Evolutionary conservation across 345 rosid genomes (phyloP).

Genomic region (Brassica incana): DNA sequence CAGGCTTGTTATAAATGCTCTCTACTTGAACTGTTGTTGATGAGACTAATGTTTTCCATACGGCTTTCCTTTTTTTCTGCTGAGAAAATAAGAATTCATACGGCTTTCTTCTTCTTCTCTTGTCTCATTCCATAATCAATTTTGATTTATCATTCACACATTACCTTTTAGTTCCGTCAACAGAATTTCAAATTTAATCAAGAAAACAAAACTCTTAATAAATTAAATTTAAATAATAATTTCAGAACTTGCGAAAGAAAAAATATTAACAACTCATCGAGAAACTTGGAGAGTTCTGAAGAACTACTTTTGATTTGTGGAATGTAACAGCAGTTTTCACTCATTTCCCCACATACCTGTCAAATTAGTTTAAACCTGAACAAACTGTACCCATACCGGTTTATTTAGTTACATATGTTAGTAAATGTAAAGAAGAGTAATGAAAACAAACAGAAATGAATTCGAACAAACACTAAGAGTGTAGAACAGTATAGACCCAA

Average conservation of each 20-base stretch:
- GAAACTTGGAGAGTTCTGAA: conserved; percentile 11
- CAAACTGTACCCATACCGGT: not conserved
- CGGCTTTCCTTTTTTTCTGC: conserved; percentile 1
- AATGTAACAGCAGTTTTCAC: not conserved
- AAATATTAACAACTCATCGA: not conserved
- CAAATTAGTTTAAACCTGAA: not conserved
- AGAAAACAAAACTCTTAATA: not conserved
- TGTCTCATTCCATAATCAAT: conserved; percentile 33
- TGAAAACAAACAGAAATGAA: not conserved
- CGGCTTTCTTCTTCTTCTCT: conserved; percentile 10
- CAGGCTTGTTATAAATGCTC: conserved; percentile 35
- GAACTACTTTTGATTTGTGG: not conserved
- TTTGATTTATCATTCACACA: not conserved
- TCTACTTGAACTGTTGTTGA: conserved; percentile 26
- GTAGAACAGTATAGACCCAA: not conserved
- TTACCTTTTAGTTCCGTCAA: conserved; percentile 21
- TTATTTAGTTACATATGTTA: not conserved
- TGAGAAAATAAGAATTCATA: conserved; percentile 7
- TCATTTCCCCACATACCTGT: not conserved
- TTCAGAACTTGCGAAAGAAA: not conserved
- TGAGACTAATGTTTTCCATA: conserved; percentile 24
- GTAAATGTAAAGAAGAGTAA: not conserved
- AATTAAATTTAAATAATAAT: not conserved
- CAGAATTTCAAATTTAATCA: not conserved
- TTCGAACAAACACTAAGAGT: not conserved